Conservation (phyloP, 306 rosid genomes). For the Carpinus viminea region DNA sequence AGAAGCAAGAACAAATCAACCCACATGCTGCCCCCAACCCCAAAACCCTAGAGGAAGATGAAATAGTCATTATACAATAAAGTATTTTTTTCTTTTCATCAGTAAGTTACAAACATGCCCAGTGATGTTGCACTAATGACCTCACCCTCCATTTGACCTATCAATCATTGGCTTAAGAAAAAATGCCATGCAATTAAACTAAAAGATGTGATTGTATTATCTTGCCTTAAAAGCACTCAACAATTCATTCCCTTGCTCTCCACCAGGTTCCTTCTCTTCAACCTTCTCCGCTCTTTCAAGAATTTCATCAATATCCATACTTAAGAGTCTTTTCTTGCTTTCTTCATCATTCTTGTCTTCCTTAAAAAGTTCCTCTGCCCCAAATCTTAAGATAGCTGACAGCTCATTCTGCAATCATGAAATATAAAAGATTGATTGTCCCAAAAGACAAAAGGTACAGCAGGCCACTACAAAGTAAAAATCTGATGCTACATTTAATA, state of each 20-base stretch:
- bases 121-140: neutral
- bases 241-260: constrained; percentile 75
- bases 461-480: neutral
- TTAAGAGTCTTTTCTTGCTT: constrained; percentile 84
- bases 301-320: constrained; percentile 98
- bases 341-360: constrained; percentile 97
- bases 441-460: neutral
- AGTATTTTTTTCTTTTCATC: neutral
- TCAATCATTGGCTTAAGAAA: neutral
- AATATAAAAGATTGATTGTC: neutral
- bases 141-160: neutral
- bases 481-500: neutral
- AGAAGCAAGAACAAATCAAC: neutral
- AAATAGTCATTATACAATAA: neutral
- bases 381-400: constrained; percentile 94
- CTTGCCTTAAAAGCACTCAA: constrained; percentile 96
- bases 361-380: constrained; percentile 98
- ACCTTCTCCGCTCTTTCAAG: constrained; percentile 99
- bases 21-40: neutral
- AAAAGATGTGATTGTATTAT: constrained; percentile 20
- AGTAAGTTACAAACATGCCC: neutral
- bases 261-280: constrained; percentile 79
- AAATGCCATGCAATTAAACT: neutral
- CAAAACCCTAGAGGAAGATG: neutral
- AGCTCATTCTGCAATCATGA: constrained; percentile 77